Conservation (phyloP, 352 stramenopile species). For the Saprolegnia diclina region DNA sequence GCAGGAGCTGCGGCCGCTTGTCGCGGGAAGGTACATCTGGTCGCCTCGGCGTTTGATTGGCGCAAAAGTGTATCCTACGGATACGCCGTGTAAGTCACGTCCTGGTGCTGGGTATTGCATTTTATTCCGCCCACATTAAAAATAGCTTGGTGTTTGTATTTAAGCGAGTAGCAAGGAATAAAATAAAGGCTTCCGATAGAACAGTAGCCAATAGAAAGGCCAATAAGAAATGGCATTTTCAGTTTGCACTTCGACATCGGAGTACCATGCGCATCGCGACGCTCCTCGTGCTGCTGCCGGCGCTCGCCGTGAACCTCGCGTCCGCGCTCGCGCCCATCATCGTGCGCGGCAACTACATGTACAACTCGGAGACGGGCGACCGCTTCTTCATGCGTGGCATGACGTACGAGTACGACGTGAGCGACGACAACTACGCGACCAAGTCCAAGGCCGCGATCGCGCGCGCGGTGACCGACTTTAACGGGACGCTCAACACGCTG, state of each 20-base stretch:
- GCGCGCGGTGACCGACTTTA: constrained; percentile 56
- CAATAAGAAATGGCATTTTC: no score
- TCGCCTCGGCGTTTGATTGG: not conserved
- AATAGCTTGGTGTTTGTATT: not conserved
- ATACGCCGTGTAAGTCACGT: not conserved
- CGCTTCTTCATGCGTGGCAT: constrained; percentile 85
- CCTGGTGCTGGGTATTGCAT: not conserved
- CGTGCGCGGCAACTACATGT: constrained; percentile 85
- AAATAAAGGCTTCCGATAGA: no score
- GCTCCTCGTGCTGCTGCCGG: not conserved
- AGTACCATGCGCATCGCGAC: no score
- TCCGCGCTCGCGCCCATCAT: constrained; percentile 36
- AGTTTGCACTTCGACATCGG: no score
- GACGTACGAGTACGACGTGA: constrained; percentile 86
- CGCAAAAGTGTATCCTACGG: not conserved
- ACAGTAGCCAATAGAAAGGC: no score
- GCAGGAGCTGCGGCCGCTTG: not conserved
- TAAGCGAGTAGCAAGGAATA: no score
- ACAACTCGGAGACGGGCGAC: constrained; percentile 70
- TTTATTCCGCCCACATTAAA: not conserved
- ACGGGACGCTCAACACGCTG: constrained; percentile 67
- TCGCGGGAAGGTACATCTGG: not conserved
- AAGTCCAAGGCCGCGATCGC: constrained; percentile 70
- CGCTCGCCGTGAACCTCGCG: not conserved
- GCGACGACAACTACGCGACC: constrained; percentile 78